Conservation (phyloP, 2,329 filamentous ascomycete genomes). For the Talaromyces sp. region DNA sequence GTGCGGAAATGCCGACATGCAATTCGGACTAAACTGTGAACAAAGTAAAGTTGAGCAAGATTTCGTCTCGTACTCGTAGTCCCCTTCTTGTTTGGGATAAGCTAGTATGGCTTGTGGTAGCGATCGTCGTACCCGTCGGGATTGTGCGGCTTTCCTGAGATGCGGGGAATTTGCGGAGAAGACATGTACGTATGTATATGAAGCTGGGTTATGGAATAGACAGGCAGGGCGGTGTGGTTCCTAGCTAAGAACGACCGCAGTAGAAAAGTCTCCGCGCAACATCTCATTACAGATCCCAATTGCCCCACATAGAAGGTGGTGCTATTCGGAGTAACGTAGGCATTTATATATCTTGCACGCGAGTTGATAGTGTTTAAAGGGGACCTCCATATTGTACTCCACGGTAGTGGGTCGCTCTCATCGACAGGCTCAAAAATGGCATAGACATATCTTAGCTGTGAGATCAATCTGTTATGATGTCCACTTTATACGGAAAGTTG, state of each 20-base stretch:
- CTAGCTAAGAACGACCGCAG: background rate
- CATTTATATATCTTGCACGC: too few relatives aligned
- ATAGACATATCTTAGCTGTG: too few relatives aligned
- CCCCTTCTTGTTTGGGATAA: background rate
- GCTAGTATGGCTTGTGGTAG: background rate
- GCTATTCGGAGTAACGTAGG: background rate
- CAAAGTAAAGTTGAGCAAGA: background rate
- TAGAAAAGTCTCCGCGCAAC: too few relatives aligned
- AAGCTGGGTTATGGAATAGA: background rate
- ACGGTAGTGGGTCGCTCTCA: background rate
- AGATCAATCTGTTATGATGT: background rate
- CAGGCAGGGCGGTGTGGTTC: background rate
- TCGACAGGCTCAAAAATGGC: background rate
- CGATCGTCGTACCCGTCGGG: background rate
- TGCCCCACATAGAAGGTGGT: too few relatives aligned
- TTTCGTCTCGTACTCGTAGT: too few relatives aligned
- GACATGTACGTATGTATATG: background rate
- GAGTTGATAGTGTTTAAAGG: too few relatives aligned
- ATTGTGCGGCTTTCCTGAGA: background rate
- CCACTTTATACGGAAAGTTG: background rate
- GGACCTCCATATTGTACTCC: too few relatives aligned
- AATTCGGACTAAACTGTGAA: background rate
- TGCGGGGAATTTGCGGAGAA: constrained; percentile 1
- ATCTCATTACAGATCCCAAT: too few relatives aligned
- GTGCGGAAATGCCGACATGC: background rate